These are phyloP conservation scores for Strigomonas galati DNA, from an alignment of 208 protist species.

Conservation along the genomic window DNA sequence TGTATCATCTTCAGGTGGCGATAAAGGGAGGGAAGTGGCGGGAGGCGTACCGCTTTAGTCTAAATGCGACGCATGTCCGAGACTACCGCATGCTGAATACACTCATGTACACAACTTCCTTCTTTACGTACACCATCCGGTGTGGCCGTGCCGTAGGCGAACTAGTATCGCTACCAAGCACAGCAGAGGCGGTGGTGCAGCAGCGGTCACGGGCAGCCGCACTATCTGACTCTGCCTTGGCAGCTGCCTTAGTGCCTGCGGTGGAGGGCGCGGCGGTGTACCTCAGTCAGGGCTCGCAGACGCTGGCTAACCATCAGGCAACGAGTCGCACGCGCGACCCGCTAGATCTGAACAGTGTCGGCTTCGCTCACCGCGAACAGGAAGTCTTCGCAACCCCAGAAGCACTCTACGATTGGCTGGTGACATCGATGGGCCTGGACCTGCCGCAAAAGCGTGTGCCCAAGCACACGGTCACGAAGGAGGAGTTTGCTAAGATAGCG, in stretches of 20 bases:
- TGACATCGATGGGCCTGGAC: neutral
- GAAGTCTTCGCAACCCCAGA: neutral
- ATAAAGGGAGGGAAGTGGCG: conserved; percentile 14
- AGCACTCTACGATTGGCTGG: neutral
- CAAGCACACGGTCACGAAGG: neutral
- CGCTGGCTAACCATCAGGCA: neutral
- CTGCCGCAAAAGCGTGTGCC: neutral
- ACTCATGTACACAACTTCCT: neutral
- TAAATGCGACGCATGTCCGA: conserved; percentile 14
- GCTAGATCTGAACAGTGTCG: neutral
- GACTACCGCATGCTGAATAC: conserved; percentile 15
- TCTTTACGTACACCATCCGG: neutral
- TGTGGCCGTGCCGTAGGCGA: neutral
- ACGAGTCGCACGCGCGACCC: neutral
- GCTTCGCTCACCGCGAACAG: neutral
- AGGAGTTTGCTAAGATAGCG: neutral
- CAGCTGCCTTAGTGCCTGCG: neutral
- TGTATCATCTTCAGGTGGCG: conserved; percentile 6
- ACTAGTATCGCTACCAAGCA: neutral
- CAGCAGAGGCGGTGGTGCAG: neutral
- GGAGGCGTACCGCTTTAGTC: conserved; percentile 17
- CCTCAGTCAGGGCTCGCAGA: neutral
- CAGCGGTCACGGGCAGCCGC: no score
- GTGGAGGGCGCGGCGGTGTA: neutral
- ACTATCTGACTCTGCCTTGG: no score